Base-by-base conservation (phyloP, 2,329 filamentous ascomycete genomes). In the Chaetomium sp. region DNA sequence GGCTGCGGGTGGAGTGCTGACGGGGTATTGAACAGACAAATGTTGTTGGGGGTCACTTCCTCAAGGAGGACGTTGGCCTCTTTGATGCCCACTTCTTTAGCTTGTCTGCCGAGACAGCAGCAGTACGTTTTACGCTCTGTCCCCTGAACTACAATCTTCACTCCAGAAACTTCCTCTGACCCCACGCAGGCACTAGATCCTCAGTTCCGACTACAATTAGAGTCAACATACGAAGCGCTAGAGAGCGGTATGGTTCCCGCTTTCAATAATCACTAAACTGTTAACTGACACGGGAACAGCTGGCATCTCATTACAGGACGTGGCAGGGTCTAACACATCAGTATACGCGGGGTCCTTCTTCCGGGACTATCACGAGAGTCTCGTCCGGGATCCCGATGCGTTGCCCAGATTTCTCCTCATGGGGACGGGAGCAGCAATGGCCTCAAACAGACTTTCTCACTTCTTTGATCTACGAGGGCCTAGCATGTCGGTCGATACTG, bases 401-500 rank as follows among this genome's bases (percentile, higher is more conserved):
- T 65, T 42, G 25, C 72, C 58, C 59, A 71, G 74, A 47, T 78
- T 77, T 58, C 68, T 74, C 33, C 69, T 74, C 19, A 77, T 76
- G 12, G 78, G 78, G 62, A 74, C 70, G 0, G 73, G 73, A 5
- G 71, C 73, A 4, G 74, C 74, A 5, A 77, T 80, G 62, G 63
- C 76, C 5, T 74, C 78, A 0, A 81, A 80, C 65, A 73, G 78
- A 3, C 68, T 81, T 1, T 80, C 77, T 0, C 78, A 80, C 63
- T 77, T 75, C 57, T 80, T 78, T 49, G 75, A 82, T 62, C 72
- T 80, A 27, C 68, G 69, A 3, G 80, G 80, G 0, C 76, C 80
- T 0, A 78, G 77, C 63, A 70, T 82, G 67, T 79, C 79, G 0
- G 69, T 82, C 0, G 80, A 83, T 61, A 82, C 81, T 0, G 81